phyloP scores from a whole-genome alignment of 1,284 basidiomycete species.

The Abortiporus biennis region DNA sequence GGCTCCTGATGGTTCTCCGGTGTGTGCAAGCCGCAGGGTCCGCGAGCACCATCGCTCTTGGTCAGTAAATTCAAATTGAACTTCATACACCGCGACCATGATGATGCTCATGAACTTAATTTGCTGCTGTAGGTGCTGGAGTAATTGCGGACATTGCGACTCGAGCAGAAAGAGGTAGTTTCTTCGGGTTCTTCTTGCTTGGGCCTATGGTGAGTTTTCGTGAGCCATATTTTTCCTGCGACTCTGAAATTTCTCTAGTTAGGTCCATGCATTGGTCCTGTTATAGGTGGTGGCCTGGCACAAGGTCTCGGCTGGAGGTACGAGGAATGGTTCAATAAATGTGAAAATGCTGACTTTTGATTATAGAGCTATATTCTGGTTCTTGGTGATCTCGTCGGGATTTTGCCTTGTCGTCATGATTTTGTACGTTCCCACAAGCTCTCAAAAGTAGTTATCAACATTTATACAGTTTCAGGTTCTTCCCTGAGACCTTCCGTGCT shows the following conservation, averaged over 20 bases:
- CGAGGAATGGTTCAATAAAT: constrained; percentile 9
- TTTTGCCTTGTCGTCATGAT: constrained; percentile 48
- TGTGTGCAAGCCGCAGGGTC: constrained; percentile 41
- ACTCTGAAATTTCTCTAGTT: constrained; percentile 19
- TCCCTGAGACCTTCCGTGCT: constrained; percentile 48
- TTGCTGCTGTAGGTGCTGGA: constrained; percentile 32
- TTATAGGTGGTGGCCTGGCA: constrained; percentile 54
- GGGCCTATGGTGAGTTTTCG: constrained; percentile 28
- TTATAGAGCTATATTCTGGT: constrained; percentile 75
- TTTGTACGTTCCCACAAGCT: constrained; percentile 35
- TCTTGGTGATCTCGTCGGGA: constrained; percentile 58
- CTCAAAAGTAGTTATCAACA: neutral
- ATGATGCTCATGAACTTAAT: neutral
- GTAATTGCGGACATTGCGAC: constrained; percentile 34
- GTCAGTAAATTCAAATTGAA: constrained; percentile 18
- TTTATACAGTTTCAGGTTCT: constrained; percentile 22
- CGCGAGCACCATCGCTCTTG: constrained; percentile 37
- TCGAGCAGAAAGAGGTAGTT: constrained; percentile 32
- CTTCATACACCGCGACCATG: neutral
- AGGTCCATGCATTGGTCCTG: constrained; percentile 34
- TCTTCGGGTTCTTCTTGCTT: constrained; percentile 30
- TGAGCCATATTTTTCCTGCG: neutral
- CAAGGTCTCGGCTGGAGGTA: constrained; percentile 64
- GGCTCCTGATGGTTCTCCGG: constrained; percentile 41
- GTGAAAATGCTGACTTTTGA: neutral